Conservation (phyloP, 306 rosid genomes). For the Dalbergia cultrata region DNA sequence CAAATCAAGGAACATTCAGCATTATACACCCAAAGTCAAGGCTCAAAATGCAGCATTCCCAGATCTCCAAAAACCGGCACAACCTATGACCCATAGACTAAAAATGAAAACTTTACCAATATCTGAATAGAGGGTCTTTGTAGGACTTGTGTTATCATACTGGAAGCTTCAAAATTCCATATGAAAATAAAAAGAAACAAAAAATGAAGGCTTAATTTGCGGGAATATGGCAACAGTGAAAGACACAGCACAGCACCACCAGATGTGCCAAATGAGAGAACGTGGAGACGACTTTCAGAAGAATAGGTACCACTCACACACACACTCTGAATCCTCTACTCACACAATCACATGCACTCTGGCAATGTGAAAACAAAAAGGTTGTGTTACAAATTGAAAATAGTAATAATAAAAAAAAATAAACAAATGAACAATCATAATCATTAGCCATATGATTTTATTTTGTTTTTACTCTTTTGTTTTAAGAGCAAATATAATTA, state of each 20-base stretch:
- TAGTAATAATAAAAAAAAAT: neutral
- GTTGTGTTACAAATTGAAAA: conserved; percentile 29
- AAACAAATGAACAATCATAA: neutral
- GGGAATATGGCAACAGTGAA: conserved; percentile 52
- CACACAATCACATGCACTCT: conserved; percentile 28
- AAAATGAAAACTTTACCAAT: conserved; percentile 48
- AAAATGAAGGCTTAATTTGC: conserved; percentile 21
- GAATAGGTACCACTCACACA: neutral
- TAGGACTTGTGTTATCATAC: conserved; percentile 1
- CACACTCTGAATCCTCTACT: conserved; percentile 5
- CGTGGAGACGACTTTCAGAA: conserved; percentile 80
- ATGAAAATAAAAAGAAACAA: neutral
- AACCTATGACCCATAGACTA: conserved; percentile 36
- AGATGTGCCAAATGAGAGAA: conserved; percentile 51
- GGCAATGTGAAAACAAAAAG: neutral
- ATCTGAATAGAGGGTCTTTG: conserved; percentile 26
- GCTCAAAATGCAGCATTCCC: conserved; percentile 52
- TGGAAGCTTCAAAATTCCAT: conserved; percentile 19
- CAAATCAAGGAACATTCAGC: conserved; percentile 53
- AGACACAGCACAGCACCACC: conserved; percentile 41
- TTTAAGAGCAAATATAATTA: conserved; percentile 9
- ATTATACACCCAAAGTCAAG: conserved; percentile 28
- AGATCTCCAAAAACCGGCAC: conserved; percentile 53
- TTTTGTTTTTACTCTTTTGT: neutral
- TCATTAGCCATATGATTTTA: conserved; percentile 10